Evolutionary conservation across 345 rosid species (phyloP).

Genomic region (Arabidopsis suecica): DNA sequence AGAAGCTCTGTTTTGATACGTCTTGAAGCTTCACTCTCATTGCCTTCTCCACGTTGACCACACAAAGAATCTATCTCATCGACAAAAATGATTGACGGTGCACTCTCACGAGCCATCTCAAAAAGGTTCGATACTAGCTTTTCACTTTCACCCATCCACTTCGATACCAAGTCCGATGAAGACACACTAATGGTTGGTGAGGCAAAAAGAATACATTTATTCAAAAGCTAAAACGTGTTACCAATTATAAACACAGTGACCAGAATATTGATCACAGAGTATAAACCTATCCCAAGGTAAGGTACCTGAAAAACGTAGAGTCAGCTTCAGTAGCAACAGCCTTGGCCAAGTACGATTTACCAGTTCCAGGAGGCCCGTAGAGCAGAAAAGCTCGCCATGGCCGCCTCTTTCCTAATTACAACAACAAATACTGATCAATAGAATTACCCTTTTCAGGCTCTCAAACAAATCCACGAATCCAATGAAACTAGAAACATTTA

Average conservation of each 20-base stretch:
- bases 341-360: constrained; percentile 87
- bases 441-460: not conserved
- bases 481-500: constrained; percentile 18
- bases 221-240: constrained; percentile 1
- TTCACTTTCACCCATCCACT: constrained; percentile 99
- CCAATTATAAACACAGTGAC: constrained; percentile 1
- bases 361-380: constrained; percentile 93
- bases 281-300: not conserved
- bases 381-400: constrained; percentile 90
- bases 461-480: not conserved
- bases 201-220: constrained; percentile 8
- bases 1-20: constrained; percentile 96
- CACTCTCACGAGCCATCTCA: constrained; percentile 93
- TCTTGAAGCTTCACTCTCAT: constrained; percentile 93
- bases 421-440: constrained; percentile 3
- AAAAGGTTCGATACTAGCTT: constrained; percentile 90
- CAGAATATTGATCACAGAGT: not conserved
- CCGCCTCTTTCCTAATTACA: constrained; percentile 71
- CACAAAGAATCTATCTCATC: constrained; percentile 94
- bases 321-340: constrained; percentile 95
- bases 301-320: constrained; percentile 83
- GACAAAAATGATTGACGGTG: constrained; percentile 84
- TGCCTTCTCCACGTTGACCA: constrained; percentile 94
- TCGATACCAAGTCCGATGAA: constrained; percentile 89
- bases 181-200: constrained; percentile 60